Evolutionary conservation across 139 green algal genomes (phyloP), one percentile per base, ranked within the genome.

Genomic region (Volvox africanus): DNA sequence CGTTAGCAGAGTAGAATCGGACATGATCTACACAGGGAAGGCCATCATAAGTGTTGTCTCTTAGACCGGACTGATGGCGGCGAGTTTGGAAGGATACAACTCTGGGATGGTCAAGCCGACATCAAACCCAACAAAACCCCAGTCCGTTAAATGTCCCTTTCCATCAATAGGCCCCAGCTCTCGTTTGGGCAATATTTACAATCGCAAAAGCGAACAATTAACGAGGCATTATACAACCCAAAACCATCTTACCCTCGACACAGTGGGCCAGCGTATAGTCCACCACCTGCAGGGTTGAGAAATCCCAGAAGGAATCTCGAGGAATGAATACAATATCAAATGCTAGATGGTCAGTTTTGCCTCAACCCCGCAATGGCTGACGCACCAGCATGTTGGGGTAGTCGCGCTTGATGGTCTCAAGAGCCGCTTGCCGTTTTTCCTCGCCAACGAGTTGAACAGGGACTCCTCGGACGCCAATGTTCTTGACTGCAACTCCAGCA

Each of bases 371-470:
- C 44, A 9, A 55, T 14, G 44, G 5, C 11, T 73, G 11, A 55
- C 75, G 75, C 30, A 90, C 87, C 76, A 91, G 26, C 61, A 85
- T 80, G 32, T 44, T 21, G 26, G 87, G 76, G 61, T 91, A 91
- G 1, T 44, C 9, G 16, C 32, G 24, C 76, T 86, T 91, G 24
- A 86, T 30, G 35, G 14, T 12, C n/a, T 91, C 76, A 33, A 91
- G 82, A 3, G 82, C 89, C 21, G 86, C 92, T 50, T 94, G 92
- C 37, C 92, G 81, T 61, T 68, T 78, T 21, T 91, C 89, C 1
- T 87, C 80, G 14, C 92, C 92, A 1, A 94, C 92, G 0, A 94
- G n/a, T 37, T 93, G 86, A 2, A 93, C 90, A 28, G 92, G 89
- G 0, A 93, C 85, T 19, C 92, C 92, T 6, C 73, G 35, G 6